These are phyloP conservation scores for Teunomyces tritomae DNA, from an alignment of 805 yeast species.

Conservation along the genomic window DNA sequence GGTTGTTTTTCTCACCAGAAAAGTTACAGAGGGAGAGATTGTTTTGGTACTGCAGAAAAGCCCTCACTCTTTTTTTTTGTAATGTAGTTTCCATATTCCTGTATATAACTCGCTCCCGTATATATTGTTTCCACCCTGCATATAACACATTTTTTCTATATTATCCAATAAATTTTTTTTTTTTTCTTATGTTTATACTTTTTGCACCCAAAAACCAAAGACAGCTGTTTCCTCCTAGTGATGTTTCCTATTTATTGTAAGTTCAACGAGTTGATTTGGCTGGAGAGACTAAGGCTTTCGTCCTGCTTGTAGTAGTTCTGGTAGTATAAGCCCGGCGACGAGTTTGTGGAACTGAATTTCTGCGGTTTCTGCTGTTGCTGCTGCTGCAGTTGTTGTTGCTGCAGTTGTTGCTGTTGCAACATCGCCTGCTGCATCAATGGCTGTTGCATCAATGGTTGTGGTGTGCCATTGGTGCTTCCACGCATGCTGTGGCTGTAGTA, in stretches of 20 bases:
- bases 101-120: background rate
- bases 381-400: conserved; percentile 13
- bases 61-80: no score
- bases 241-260: conserved; percentile 18
- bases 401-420: conserved; percentile 14
- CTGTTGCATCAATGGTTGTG: conserved; percentile 20
- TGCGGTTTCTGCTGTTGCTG: conserved; percentile 15
- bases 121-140: background rate
- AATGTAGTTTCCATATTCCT: background rate
- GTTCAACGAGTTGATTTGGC: conserved; percentile 34
- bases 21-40: background rate
- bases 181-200: no score
- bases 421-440: conserved; percentile 17
- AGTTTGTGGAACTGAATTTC: conserved; percentile 6
- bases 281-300: conserved; percentile 17
- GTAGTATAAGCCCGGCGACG: conserved; percentile 23
- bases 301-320: conserved; percentile 9
- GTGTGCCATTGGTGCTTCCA: conserved; percentile 17
- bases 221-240: no score
- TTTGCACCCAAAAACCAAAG: no score
- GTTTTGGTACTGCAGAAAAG: background rate
- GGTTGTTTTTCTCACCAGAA: background rate
- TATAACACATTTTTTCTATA: background rate
- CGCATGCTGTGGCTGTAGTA: conserved; percentile 15
- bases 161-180: no score